Base-by-base conservation (phyloP, 139 green algal genomes). In the Zygnema cylindricum region DNA sequence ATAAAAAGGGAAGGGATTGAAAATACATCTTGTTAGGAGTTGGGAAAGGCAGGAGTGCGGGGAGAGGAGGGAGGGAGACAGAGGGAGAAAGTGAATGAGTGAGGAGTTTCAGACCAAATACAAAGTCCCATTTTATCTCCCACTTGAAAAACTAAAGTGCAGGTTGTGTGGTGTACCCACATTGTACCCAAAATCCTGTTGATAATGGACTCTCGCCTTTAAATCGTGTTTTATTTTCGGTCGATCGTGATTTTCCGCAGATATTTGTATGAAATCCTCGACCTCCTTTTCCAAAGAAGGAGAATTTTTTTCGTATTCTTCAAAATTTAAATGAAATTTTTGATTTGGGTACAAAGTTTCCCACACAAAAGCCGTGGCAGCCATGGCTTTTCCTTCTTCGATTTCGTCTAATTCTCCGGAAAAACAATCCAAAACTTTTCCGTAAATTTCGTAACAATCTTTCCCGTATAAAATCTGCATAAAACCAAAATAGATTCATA, bases 391-490 rank as follows among this genome's bases (percentile, higher is more conserved):
- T 35, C 25, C 38, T 41, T 86, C 78, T 22, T 63, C 78, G 41
- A 32, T 81, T 2, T 83, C 42, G 63, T 83, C 82, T 32, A 63
- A 63, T 1, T n/a, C 54, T 32, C 38, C 38, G n/a, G 49, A 41
- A 0, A 71, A 3, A 0, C 55, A 38, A 30, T 87, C 82, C 23
- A 87, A n/a, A 33, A 82, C 21, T 1, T 71, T 1, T 0, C 42
- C 82, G 0, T 81, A 49, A 0, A 87, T 81, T 69, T 30, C 38
- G 36, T 69, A 25, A 36, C 84, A 89, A 35, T 89, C 84, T 69
- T 49, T 54, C n/a, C 71, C 83, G 32, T 88, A 88, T 0, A 54
- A 33, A 42, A 84, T 32, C 83, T 88, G 83, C 25, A 49, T 41
- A 42, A 30, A 82, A 81, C 7, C 38, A 81, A n/a, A 55, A 41